phyloP scores from a whole-genome alignment of 2,329 filamentous ascomycete species.

The Aspergillus sp. region DNA sequence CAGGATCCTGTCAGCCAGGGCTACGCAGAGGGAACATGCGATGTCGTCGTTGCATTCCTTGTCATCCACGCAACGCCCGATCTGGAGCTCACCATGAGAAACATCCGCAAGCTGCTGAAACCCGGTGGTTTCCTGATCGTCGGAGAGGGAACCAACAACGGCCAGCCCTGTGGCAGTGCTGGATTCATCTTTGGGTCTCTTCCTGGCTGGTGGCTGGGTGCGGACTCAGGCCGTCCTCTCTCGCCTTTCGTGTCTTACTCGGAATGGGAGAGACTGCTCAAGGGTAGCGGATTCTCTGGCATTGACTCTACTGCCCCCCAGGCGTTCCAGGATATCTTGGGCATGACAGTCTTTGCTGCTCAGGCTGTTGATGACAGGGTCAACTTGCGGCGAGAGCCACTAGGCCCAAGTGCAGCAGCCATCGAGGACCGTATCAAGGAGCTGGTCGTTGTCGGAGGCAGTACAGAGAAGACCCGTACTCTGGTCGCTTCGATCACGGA shows the following conservation, averaged over 20 bases:
- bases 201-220: not conserved
- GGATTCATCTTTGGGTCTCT: not conserved
- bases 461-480: not conserved
- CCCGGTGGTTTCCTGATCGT: constrained; percentile 38
- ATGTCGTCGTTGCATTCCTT: constrained; percentile 41
- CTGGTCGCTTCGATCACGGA: not conserved
- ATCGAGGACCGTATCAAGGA: not conserved
- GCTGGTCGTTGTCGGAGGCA: not conserved
- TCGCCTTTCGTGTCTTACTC: not conserved
- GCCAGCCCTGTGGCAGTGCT: too few species aligned
- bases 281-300: not conserved
- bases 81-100: constrained; percentile 25
- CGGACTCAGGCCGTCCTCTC: not conserved
- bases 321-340: not conserved
- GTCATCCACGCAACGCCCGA: constrained; percentile 40
- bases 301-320: not conserved
- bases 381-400: not conserved
- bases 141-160: not conserved
- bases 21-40: constrained; percentile 29
- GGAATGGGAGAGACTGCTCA: not conserved
- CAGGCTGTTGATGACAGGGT: not conserved
- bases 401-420: not conserved
- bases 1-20: constrained; percentile 32
- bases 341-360: not conserved
- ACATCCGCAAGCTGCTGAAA: constrained; percentile 37